phyloP scores from a whole-genome alignment of 1,139 yeast genomes.

The Meyerozyma elateridarum region DNA sequence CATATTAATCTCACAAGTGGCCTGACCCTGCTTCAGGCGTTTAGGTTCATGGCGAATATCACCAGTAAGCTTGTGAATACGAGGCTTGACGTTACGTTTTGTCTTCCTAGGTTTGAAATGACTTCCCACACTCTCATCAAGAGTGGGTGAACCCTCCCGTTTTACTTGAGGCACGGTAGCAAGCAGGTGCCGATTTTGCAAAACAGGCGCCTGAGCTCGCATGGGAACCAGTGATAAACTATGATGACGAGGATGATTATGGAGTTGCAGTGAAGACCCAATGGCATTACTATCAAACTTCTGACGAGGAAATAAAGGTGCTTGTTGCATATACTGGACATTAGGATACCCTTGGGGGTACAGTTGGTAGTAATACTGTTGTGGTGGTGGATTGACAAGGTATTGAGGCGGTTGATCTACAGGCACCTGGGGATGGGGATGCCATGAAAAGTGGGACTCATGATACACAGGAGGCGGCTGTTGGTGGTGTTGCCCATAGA shows the following conservation, averaged over 20 bases:
- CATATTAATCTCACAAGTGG: conserved; percentile 20
- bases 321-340: conserved; percentile 3
- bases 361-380: conserved; percentile 7
- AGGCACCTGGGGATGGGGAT: conserved; percentile 7
- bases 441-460: conserved; percentile 7
- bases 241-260: background rate
- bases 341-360: conserved; percentile 2
- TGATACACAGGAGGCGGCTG: conserved; percentile 4
- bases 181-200: conserved; percentile 2
- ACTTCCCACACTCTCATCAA: too few relatives aligned
- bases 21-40: conserved; percentile 7
- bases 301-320: too few relatives aligned
- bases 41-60: conserved; percentile 10
- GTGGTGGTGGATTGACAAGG: conserved; percentile 1
- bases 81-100: conserved; percentile 32
- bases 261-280: background rate
- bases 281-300: too few relatives aligned
- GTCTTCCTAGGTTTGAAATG: conserved; percentile 35
- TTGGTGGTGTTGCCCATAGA: background rate
- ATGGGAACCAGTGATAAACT: conserved; percentile 2
- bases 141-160: too few relatives aligned
- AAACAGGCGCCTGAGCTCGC: conserved; percentile 3
- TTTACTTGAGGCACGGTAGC: background rate
- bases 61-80: conserved; percentile 27
- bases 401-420: conserved; percentile 6